These are phyloP conservation scores for Macrolepiota dolichaula DNA, from an alignment of 768 basidiomycete species.

Conservation along the genomic window DNA sequence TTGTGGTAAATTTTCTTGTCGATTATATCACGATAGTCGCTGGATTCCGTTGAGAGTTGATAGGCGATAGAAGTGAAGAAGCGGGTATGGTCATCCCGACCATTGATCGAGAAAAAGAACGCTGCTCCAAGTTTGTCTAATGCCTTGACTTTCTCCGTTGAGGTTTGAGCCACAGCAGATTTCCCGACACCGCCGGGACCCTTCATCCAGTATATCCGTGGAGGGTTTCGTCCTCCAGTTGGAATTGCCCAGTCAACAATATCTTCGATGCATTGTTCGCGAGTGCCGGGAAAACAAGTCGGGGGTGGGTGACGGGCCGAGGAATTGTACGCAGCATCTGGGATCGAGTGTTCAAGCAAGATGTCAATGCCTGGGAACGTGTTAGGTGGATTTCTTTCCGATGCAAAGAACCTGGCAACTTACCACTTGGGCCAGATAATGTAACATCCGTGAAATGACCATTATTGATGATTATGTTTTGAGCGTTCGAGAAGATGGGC, in stretches of 20 bases:
- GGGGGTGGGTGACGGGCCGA: not conserved
- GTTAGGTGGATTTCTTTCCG: not conserved
- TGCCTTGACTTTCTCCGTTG: not conserved
- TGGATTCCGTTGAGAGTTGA: not conserved
- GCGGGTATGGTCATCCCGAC: not conserved
- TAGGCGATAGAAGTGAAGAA: slow-evolving; percentile 9
- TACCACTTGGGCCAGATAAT: not conserved
- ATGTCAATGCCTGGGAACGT: not conserved
- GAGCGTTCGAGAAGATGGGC: not conserved
- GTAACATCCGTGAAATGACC: not conserved
- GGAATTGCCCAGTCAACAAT: not conserved
- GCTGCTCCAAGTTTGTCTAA: slow-evolving; percentile 1
- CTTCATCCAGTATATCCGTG: not conserved
- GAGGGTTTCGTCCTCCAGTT: not conserved
- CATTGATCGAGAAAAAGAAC: slow-evolving; percentile 9
- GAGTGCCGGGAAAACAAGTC: not conserved
- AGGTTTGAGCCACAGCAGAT: not conserved
- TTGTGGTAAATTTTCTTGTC: not conserved
- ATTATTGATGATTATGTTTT: not conserved
- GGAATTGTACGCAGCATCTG: not conserved
- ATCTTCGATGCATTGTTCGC: not conserved
- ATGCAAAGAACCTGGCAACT: not conserved
- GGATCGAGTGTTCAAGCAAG: not conserved
- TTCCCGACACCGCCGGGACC: not conserved
- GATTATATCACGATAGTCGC: not conserved